Percentiles rank a stretch among this genome's conserved stretches.
These are phyloP conservation scores for Sapria himalayana DNA, from an alignment of 345 rosid genomes.

Conservation along the genomic window DNA sequence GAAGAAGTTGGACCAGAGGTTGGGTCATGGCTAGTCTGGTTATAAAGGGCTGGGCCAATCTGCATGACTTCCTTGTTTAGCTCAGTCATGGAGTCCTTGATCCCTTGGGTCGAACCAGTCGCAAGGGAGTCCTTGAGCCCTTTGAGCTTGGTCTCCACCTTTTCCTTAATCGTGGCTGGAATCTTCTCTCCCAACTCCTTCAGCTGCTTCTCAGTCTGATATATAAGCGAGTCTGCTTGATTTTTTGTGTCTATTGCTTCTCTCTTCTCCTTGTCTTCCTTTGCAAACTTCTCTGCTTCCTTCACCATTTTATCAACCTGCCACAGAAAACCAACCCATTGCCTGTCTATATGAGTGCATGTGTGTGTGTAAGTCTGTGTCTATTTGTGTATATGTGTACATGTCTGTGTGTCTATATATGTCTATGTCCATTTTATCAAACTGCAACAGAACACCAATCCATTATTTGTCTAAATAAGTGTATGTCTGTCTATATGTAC, in stretches of 20 bases:
- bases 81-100: constrained; percentile 71
- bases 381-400: too few species aligned
- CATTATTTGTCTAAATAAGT: too few species aligned
- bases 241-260: constrained; percentile 95
- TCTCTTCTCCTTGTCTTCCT: constrained; percentile 91
- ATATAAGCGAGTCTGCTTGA: constrained; percentile 80
- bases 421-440: too few species aligned
- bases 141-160: constrained; percentile 67
- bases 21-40: constrained; percentile 23
- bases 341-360: too few species aligned
- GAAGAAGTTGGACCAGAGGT: constrained; percentile 36
- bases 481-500: too few species aligned
- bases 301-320: constrained; percentile 81
- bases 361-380: too few species aligned
- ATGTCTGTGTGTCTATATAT: too few species aligned
- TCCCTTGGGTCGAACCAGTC: constrained; percentile 45
- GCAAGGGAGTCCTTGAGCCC: constrained; percentile 68
- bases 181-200: constrained; percentile 84
- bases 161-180: constrained; percentile 71
- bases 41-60: constrained; percentile 74
- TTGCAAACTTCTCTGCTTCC: constrained; percentile 70
- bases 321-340: too few species aligned
- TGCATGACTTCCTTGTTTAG: constrained; percentile 93
- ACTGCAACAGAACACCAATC: too few species aligned
- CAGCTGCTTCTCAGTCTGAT: constrained; percentile 90